These are phyloP conservation scores for Biscutella auriculata DNA, from an alignment of 441 rosid genomes.

Conservation along the genomic window DNA sequence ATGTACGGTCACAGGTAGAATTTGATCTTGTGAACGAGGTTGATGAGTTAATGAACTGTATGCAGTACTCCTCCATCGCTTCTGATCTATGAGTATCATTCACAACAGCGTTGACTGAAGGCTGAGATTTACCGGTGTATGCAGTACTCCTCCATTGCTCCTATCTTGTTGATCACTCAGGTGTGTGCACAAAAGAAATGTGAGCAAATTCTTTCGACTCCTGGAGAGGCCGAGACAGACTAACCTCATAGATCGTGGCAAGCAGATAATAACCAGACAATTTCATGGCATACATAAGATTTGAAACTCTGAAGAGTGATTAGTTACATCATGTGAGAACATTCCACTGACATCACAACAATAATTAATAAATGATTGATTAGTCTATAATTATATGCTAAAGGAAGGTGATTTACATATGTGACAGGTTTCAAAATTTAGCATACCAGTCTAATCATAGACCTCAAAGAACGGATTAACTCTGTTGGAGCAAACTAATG, in stretches of 20 bases:
- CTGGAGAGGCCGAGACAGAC: not conserved
- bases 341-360: slow-evolving; percentile 1
- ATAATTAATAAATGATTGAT: not conserved
- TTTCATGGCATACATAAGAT: slow-evolving; percentile 12
- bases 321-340: too few species aligned
- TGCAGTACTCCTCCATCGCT: slow-evolving; percentile 72
- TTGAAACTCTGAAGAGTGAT: too few species aligned
- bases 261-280: slow-evolving; percentile 3
- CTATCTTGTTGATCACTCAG: slow-evolving; percentile 5
- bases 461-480: not conserved
- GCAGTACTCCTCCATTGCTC: too few species aligned
- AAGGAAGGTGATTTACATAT: not conserved
- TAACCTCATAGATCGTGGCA: not conserved
- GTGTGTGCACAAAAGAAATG: slow-evolving; percentile 3
- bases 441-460: not conserved
- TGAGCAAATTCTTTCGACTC: slow-evolving; percentile 13
- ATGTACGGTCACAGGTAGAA: slow-evolving; percentile 19
- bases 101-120: slow-evolving; percentile 20
- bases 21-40: slow-evolving; percentile 41
- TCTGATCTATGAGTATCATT: slow-evolving; percentile 40
- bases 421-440: not conserved
- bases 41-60: slow-evolving; percentile 64
- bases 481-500: not conserved
- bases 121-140: slow-evolving; percentile 31
- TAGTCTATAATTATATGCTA: not conserved